These are phyloP conservation scores for Ustilago lituana DNA, from an alignment of 1,284 basidiomycete genomes.

Conservation along the genomic window DNA sequence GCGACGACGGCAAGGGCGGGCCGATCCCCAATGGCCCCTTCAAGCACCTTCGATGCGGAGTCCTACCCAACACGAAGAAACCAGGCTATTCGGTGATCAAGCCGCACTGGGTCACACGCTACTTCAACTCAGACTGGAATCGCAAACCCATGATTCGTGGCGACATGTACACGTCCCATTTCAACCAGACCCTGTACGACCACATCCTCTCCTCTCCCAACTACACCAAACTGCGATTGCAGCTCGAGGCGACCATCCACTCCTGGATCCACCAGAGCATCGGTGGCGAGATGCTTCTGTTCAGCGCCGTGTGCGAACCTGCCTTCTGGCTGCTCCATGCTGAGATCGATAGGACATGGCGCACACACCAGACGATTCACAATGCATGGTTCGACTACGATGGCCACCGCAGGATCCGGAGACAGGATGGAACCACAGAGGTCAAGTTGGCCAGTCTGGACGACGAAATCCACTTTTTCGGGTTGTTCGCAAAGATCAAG, in stretches of 20 bases:
- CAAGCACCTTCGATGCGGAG: constrained; percentile 1
- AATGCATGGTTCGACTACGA: constrained; percentile 14
- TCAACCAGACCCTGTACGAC: constrained; percentile 6
- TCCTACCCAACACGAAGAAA: constrained; percentile 26
- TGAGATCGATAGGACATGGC: constrained; percentile 32
- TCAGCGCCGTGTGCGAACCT: constrained; percentile 28
- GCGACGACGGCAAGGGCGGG: constrained; percentile 15
- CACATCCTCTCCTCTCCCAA: constrained; percentile 1
- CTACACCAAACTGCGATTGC: constrained; percentile 10
- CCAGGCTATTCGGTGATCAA: constrained; percentile 23
- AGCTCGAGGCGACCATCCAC: constrained; percentile 22
- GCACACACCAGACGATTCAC: constrained; percentile 12
- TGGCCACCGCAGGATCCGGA: constrained; percentile 9
- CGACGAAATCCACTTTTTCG: constrained; percentile 34
- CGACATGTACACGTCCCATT: constrained; percentile 35
- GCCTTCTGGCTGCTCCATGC: constrained; percentile 41
- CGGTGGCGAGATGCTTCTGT: constrained; percentile 33
- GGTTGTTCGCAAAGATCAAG: constrained; percentile 31
- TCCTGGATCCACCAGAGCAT: constrained; percentile 28
- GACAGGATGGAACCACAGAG: background rate
- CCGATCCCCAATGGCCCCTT: constrained; percentile 36
- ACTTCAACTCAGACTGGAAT: constrained; percentile 36
- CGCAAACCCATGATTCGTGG: constrained; percentile 13
- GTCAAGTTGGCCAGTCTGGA: constrained; percentile 3
- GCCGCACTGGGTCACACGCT: constrained; percentile 30